Base-by-base conservation (phyloP, 2,329 filamentous ascomycete genomes). In the Fusarium solani-melongenae region DNA sequence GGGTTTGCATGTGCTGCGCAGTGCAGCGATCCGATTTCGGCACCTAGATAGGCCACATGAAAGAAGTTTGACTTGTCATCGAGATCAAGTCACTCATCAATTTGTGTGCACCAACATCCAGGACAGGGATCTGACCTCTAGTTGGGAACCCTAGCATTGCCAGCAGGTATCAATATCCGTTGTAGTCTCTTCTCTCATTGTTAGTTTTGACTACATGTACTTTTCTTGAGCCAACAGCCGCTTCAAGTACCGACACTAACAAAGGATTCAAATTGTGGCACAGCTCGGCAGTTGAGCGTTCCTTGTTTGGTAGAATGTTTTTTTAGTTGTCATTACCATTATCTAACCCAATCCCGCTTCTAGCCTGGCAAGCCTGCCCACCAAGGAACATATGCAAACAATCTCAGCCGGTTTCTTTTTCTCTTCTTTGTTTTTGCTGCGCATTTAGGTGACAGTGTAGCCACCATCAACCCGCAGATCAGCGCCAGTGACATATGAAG, bases 381-480 rank as follows among this genome's bases (percentile, higher is more conserved):
- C 22, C 41, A 59, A 71, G 51, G 31, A 58, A 29, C 46, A 63
- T 67, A 6, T 24, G 59, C 11, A 53, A 55, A 38, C 51, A 69
- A 29, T 59, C 46, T 71, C 49, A 11, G 46, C 36, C 51, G 57
- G 27, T 59, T 60, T 62, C 67, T 9, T 31, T 29, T 39, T 62
- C 58, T 20, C 17, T 56, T 55, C 17, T 56, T 55, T 33, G 17
- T 51, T 63, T 29, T 20, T 22, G 7, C 5, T 14, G 2, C 12
- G 20, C 20, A 33, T 20, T 70, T 89, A 94, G 67, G 92, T 94
- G 71, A 94, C 85, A n/a, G 93, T 95, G 84, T 95, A 97, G n/a
- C 94, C 94, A 68, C 94, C 94, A 76, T 97, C 94, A 39, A 97
- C 94, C 31, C 94, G 88, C 75, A 96, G 86, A 76, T 96, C 93